Evolutionary conservation across 352 stramenopile species (phyloP).

Genomic region (Phytopythium boreale): DNA sequence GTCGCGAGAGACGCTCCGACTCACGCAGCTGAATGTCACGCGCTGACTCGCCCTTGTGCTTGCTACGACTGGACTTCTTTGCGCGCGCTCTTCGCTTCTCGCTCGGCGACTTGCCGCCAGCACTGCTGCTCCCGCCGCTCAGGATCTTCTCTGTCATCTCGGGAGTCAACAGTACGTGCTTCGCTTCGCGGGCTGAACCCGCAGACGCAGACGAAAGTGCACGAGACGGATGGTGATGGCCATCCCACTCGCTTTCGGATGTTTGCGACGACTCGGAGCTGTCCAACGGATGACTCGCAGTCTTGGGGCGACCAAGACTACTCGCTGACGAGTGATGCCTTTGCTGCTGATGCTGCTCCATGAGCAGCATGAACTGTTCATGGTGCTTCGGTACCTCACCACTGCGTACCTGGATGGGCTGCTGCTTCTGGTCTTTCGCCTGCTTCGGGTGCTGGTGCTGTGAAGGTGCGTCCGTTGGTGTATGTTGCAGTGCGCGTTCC

Average conservation of each 20-base stretch:
- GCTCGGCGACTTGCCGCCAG: constrained; percentile 20
- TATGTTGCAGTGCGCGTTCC: background rate
- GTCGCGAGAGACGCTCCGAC: constrained; percentile 49
- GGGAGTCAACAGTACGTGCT: constrained; percentile 2
- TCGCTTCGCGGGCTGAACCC: background rate
- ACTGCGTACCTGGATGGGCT: background rate
- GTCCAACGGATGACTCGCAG: constrained; percentile 1
- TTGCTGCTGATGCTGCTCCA: constrained; percentile 5
- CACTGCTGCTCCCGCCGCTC: constrained; percentile 14
- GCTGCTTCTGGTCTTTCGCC: background rate
- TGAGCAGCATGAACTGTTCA: background rate
- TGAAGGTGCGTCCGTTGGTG: background rate
- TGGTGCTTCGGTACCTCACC: background rate
- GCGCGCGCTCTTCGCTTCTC: constrained; percentile 10
- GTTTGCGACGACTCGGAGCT: constrained; percentile 4
- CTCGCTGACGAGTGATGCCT: constrained; percentile 1
- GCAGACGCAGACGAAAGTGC: background rate
- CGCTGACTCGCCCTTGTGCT: constrained; percentile 27
- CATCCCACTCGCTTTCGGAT: background rate
- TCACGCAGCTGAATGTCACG: constrained; percentile 38
- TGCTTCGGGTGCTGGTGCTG: background rate
- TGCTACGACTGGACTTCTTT: constrained; percentile 16
- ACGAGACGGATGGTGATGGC: background rate
- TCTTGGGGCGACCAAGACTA: background rate
- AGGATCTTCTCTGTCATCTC: constrained; percentile 22